These are phyloP conservation scores for Exophiala sp. DNA, from an alignment of 2,329 filamentous ascomycete species.

Conservation along the genomic window DNA sequence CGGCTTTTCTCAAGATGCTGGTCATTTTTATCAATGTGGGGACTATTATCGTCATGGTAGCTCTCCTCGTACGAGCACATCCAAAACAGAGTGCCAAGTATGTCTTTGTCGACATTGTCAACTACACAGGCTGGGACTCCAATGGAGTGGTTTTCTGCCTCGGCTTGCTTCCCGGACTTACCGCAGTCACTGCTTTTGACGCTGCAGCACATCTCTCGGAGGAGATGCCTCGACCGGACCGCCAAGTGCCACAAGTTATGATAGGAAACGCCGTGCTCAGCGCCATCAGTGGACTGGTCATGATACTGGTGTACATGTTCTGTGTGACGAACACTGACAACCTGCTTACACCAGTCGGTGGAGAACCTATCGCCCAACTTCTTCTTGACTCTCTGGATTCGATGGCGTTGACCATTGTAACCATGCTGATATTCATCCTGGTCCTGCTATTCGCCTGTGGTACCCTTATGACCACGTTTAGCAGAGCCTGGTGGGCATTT, in stretches of 20 bases:
- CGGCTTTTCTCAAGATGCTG: constrained; percentile 8
- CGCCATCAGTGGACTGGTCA: constrained; percentile 7
- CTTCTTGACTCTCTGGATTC: constrained; percentile 1
- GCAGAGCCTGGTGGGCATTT: constrained; percentile 17
- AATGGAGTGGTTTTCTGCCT: constrained; percentile 25
- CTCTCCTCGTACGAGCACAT: constrained; percentile 25
- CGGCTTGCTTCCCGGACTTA: constrained; percentile 4
- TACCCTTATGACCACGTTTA: background rate
- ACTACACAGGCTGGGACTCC: constrained; percentile 29
- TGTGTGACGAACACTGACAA: constrained; percentile 9
- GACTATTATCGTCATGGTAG: constrained; percentile 27
- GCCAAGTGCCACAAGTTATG: constrained; percentile 19
- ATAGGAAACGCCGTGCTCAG: background rate
- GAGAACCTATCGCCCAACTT: constrained; percentile 11
- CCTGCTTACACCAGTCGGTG: constrained; percentile 6
- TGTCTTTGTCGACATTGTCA: constrained; percentile 23
- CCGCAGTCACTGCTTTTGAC: constrained; percentile 9
- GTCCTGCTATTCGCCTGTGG: background rate
- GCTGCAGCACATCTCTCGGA: constrained; percentile 18
- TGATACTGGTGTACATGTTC: constrained; percentile 19
- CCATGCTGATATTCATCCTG: background rate
- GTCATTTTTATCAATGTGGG: constrained; percentile 20
- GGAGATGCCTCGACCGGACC: constrained; percentile 12
- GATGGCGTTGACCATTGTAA: background rate
- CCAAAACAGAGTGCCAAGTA: constrained; percentile 14